A percentile compares a stretch with the other conserved stretches of the same genome.
phyloP scores from a whole-genome alignment of 2,329 filamentous ascomycete genomes.

The Aotearoamyces nothofagi region DNA sequence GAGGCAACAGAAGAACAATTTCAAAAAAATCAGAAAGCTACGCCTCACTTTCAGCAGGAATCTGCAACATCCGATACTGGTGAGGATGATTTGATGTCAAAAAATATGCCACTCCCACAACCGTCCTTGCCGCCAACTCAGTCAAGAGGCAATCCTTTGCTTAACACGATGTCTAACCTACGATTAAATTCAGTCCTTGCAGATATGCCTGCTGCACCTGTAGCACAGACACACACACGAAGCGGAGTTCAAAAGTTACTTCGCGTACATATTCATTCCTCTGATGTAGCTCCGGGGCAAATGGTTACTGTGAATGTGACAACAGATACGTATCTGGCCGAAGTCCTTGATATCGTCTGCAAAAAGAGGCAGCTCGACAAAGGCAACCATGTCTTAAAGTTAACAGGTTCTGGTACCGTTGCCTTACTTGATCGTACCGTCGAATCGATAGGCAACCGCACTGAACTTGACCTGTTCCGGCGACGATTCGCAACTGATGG shows the following conservation, averaged over 20 bases:
- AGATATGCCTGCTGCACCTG: conserved; percentile 33
- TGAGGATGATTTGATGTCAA: conserved; percentile 28
- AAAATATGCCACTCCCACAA: conserved; percentile 11
- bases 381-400: conserved; percentile 62
- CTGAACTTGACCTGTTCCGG: conserved; percentile 61
- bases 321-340: conserved; percentile 69
- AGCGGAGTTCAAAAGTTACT: conserved; percentile 52
- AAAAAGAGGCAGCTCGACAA: conserved; percentile 67
- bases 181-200: conserved; percentile 38
- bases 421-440: conserved; percentile 66
- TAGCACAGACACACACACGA: conserved; percentile 21
- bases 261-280: conserved; percentile 54
- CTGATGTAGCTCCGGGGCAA: conserved; percentile 57
- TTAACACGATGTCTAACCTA: conserved; percentile 38
- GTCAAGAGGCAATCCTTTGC: conserved; percentile 37
- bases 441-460: conserved; percentile 59
- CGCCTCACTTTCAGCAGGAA: conserved; percentile 50
- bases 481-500: conserved; percentile 64
- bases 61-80: conserved; percentile 21
- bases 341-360: conserved; percentile 67
- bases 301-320: conserved; percentile 62
- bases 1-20: conserved; percentile 55
- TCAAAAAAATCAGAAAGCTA: conserved; percentile 51
- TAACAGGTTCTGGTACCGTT: conserved; percentile 58
- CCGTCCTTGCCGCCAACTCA: conserved; percentile 20